Evolutionary conservation across 2,329 filamentous ascomycete genomes (phyloP).

Genomic region (Lasiodiplodia sp.): DNA sequence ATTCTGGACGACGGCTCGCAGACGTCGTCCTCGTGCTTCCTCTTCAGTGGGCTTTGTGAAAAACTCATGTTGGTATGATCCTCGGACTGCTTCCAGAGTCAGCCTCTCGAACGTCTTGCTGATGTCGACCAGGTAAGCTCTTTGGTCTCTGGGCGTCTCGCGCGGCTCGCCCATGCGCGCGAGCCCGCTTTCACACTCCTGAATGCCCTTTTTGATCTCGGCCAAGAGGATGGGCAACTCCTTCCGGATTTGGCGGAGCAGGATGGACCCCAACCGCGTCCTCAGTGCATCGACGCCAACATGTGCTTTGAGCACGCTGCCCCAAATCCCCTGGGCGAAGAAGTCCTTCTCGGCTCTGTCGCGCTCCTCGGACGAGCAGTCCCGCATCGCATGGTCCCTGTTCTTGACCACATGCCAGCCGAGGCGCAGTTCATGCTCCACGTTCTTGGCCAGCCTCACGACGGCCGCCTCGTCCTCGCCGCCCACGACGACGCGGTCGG

Average conservation of each 20-base stretch:
- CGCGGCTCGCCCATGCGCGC: conserved; percentile 58
- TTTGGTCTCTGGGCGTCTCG: conserved; percentile 56
- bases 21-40: conserved; percentile 42
- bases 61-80: conserved; percentile 38
- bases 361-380: conserved; percentile 43
- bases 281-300: conserved; percentile 60
- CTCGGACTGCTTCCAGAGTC: conserved; percentile 56
- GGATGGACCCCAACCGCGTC: conserved; percentile 52
- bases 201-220: conserved; percentile 56
- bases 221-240: conserved; percentile 40
- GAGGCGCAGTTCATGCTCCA: conserved; percentile 50
- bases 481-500: conserved; percentile 52
- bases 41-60: conserved; percentile 23
- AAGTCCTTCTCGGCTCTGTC: conserved; percentile 46
- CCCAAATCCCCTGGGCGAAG: conserved; percentile 43
- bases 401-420: conserved; percentile 66
- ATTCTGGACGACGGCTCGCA: conserved; percentile 62
- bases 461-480: conserved; percentile 52
- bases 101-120: conserved; percentile 55
- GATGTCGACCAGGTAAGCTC: conserved; percentile 54
- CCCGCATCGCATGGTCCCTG: conserved; percentile 44
- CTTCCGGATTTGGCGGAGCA: conserved; percentile 41
- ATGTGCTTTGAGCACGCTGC: conserved; percentile 35
- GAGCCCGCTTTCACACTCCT: conserved; percentile 42
- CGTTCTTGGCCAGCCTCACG: conserved; percentile 50